Evolutionary conservation across 1,139 yeast species (phyloP), one percentile per base, ranked within the genome.

Genomic region (Candida glucosophila): DNA sequence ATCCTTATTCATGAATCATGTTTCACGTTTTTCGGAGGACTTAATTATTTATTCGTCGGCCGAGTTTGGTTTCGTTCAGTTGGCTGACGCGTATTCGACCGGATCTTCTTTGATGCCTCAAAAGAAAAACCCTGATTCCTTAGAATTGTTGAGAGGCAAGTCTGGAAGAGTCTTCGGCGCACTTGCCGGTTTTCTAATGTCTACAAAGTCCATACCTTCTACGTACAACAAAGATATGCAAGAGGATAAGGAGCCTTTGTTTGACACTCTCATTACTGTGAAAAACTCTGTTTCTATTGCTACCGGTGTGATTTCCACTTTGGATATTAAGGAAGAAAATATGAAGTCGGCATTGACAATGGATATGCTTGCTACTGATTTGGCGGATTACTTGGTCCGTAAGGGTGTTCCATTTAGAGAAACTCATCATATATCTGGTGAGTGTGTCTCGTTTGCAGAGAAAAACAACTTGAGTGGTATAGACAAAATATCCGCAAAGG

Each of bases 71-170:
- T 90, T 92, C 51, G 67, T 90, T 39, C 76, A 83, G 52, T 70
- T 88, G 31, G 92, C 96, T 8, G 99, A 90, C 52, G 98, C 98
- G 16, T 90, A 90, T 59, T 90, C 98, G 2, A 90, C 99, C 7
- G 99, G 99, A 6, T 85, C 96, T 5, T 85, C 96, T 22, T 69
- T 90, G 49, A 90, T 90, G 99, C 99, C 99, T 14, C 98, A 92
- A 57, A 90, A 90, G 75, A 92, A 90, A 59, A 90, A 90, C 59
- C 96, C 98, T 3, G 99, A 90, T 52, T 82, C 95, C 20, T 67
- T 90, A 40, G 99, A 90, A 60, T 67, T 90, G 37, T 69, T 92
- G 48, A 74, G 99, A 58, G 99, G 99, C 31, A 90, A 90, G 60
- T 78, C 93, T 12, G 99, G 99, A 28, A 78, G 99, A 54, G 95